Conservation (phyloP, 2,329 filamentous ascomycete species). For the Coleophoma cylindrospora region DNA sequence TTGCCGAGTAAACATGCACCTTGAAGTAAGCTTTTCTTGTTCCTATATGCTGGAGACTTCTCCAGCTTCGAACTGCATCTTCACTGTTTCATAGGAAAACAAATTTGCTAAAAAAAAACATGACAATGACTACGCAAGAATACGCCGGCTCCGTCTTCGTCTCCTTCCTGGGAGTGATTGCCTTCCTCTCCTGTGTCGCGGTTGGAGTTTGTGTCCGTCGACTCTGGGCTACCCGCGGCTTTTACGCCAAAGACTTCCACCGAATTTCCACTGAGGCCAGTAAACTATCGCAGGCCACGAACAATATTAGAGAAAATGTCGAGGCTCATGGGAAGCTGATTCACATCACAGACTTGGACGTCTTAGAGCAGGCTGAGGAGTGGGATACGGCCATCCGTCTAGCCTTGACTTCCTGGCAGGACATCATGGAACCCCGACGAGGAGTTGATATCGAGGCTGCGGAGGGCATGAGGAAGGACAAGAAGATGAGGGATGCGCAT, state of each 20-base stretch:
- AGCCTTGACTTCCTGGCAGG: constrained; percentile 13
- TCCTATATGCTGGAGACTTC: neutral
- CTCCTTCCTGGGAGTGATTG: constrained; percentile 7
- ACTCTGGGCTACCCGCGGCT: constrained; percentile 4
- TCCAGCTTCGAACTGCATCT: neutral
- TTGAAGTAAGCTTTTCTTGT: neutral
- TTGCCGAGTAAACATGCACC: neutral
- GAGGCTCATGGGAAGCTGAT: neutral
- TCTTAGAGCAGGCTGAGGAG: constrained; percentile 8
- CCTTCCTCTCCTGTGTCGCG: constrained; percentile 1
- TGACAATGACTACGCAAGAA: neutral
- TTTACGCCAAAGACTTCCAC: constrained; percentile 12
- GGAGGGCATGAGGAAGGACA: constrained; percentile 2
- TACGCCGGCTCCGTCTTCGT: constrained; percentile 6
- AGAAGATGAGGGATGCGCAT: constrained; percentile 10
- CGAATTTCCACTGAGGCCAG: constrained; percentile 6
- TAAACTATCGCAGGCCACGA: constrained; percentile 6
- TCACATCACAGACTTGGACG: constrained; percentile 2
- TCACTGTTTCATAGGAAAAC: neutral
- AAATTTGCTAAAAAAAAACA: constrained; percentile 1
- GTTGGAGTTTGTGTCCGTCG: constrained; percentile 2
- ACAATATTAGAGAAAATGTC: constrained; percentile 6
- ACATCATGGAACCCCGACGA: constrained; percentile 12
- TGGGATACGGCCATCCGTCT: constrained; percentile 11
- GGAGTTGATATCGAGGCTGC: constrained; percentile 4